Evolutionary conservation across 371 early-diverging fungal species (phyloP).

Genomic region (Conidiobolus incongruus): DNA sequence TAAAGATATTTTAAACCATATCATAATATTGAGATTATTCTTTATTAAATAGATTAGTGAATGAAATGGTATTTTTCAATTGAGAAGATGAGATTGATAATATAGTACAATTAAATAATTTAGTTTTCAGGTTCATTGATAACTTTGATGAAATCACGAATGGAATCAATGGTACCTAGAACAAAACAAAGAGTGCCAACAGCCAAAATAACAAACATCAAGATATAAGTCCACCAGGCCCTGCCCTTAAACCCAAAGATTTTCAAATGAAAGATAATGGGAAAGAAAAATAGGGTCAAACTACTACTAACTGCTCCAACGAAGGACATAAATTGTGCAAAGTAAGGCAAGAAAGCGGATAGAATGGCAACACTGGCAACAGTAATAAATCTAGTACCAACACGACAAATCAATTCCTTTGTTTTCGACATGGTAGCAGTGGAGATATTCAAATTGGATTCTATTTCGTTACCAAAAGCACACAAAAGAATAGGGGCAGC

Average conservation of each 20-base stretch:
- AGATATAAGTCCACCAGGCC: background rate
- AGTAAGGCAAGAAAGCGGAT: constrained; percentile 51
- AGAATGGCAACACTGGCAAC: constrained; percentile 19
- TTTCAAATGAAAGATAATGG: constrained; percentile 48
- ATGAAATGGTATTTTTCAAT: too few relatives aligned
- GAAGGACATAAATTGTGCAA: constrained; percentile 58
- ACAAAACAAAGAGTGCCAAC: constrained; percentile 45
- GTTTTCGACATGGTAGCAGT: background rate
- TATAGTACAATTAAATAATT: too few relatives aligned
- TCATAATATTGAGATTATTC: too few relatives aligned
- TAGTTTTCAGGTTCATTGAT: background rate
- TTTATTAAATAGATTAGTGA: too few relatives aligned
- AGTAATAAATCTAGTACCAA: constrained; percentile 27
- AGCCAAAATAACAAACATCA: constrained; percentile 6
- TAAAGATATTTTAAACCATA: too few relatives aligned
- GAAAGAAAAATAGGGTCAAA: constrained; percentile 58
- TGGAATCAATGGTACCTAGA: constrained; percentile 48
- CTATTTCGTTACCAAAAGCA: constrained; percentile 46
- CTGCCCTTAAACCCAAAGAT: constrained; percentile 29
- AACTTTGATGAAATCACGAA: constrained; percentile 6
- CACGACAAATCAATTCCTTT: constrained; percentile 26
- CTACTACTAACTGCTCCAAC: constrained; percentile 59
- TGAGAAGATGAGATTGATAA: too few relatives aligned
- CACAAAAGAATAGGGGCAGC: constrained; percentile 61
- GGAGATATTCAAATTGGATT: constrained; percentile 6